Base-by-base conservation (phyloP, 1,284 basidiomycete genomes). In the Trametes versicolor region DNA sequence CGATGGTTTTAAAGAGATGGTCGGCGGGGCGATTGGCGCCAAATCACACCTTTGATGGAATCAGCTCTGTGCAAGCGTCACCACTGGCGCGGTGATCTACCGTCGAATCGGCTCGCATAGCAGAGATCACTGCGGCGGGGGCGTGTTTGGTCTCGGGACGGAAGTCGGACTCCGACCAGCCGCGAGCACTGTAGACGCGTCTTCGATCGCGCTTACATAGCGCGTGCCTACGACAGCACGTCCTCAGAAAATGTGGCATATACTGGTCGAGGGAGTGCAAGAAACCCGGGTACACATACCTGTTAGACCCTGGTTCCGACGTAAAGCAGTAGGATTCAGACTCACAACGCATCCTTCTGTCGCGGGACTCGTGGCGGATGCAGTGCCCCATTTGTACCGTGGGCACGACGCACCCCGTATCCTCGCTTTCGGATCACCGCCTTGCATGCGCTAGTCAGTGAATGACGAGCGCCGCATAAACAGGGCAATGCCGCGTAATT, bases 1-100 rank as follows among this genome's bases (percentile, higher is more conserved):
- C 63, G 48, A 41, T 29, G 29, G 45, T 61, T 69, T 58, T 69
- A 66, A 63, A 60, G 55, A 69, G 68, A 69, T 69, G 68, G 62
- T 60, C 37, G 63, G 45, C 34, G 58, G 52, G 63, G 47, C 56
- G 65, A 69, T 69, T 69, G 55, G 58, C 68, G 68, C 68, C 63
- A 60, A 54, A 69, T 69, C 68, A 69, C 53, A 54, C 47, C 51
- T 36, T 54, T 69, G 68, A 69, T 69, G 68, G 63, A 63, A 69
- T 69, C 68, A 69, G 23, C 58, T 27, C 15, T 45, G 19, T 36
- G 51, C 43, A 34, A 52, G 39, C 21, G 50, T 36, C 58, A 25
- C 37, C 27, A 48, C 29, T 25, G 53, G 48, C 23, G 21, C 54
- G 21, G 43, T 52, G 48, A 48, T 54, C 12, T 29, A 55, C 19